Conservation (phyloP, 208 protist species). For the Leishmania major region DNA sequence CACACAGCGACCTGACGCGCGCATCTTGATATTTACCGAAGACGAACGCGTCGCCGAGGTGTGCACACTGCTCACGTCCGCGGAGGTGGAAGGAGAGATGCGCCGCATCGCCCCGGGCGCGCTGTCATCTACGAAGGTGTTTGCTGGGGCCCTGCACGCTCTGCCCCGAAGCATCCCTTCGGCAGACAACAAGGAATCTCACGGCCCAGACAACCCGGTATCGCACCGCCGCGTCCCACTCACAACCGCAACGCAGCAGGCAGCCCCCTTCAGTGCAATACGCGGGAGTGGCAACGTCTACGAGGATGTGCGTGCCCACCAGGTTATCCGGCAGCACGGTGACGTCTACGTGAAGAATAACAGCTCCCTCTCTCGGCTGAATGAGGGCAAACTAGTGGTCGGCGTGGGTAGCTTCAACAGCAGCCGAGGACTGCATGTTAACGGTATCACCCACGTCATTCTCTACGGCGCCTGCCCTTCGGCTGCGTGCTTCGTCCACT, state of each 20-base stretch:
- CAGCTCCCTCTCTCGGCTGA: slow-evolving; percentile 64
- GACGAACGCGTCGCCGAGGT: slow-evolving; percentile 41
- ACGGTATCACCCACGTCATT: slow-evolving; percentile 82
- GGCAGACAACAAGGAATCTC: background rate
- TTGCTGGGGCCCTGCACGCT: slow-evolving; percentile 25
- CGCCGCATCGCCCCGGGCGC: slow-evolving; percentile 12
- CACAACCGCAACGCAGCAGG: background rate
- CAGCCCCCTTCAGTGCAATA: background rate
- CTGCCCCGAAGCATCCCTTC: slow-evolving; percentile 10
- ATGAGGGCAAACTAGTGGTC: slow-evolving; percentile 62
- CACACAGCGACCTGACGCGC: slow-evolving; percentile 51
- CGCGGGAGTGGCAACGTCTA: slow-evolving; percentile 13
- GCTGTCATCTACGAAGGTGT: slow-evolving; percentile 2
- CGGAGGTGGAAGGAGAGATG: slow-evolving; percentile 11
- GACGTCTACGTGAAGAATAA: slow-evolving; percentile 83
- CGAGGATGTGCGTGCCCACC: slow-evolving; percentile 37
- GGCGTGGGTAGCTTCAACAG: slow-evolving; percentile 68
- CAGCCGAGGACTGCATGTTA: slow-evolving; percentile 84
- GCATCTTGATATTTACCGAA: slow-evolving; percentile 81
- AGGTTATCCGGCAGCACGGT: slow-evolving; percentile 43
- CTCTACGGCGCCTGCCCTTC: slow-evolving; percentile 73
- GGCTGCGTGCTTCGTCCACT: slow-evolving; percentile 80
- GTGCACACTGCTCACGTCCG: slow-evolving; percentile 36
- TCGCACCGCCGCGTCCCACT: background rate
- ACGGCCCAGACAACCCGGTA: background rate